Percentiles rank a stretch among this genome's conserved stretches.
These are phyloP conservation scores for Lichenothelia convexa DNA, from an alignment of 495 filamentous ascomycete species.

Conservation along the genomic window DNA sequence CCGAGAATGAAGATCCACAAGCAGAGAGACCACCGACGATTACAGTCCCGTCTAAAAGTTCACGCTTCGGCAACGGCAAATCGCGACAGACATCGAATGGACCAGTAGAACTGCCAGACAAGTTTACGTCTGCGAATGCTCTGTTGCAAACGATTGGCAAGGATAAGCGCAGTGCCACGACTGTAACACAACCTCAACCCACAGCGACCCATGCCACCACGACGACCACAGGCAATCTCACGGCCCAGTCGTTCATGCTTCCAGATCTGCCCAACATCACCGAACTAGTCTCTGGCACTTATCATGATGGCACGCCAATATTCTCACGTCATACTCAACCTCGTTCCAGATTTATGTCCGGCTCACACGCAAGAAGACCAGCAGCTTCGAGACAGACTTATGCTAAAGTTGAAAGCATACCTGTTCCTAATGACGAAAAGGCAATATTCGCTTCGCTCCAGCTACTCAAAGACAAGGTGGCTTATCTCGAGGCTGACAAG, in stretches of 20 bases:
- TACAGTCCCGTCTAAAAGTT: slow-evolving; percentile 29
- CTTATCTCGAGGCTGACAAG: slow-evolving; percentile 39
- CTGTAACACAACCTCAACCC: slow-evolving; percentile 3
- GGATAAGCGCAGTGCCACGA: too few relatives aligned
- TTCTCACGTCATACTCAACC: slow-evolving; percentile 33
- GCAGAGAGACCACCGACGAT: slow-evolving; percentile 32
- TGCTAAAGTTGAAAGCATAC: slow-evolving; percentile 37
- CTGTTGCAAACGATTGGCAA: too few relatives aligned
- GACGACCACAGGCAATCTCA: slow-evolving; percentile 2
- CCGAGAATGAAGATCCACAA: slow-evolving; percentile 13
- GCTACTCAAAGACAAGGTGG: slow-evolving; percentile 47
- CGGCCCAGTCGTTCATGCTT: slow-evolving; percentile 43
- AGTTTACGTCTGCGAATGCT: slow-evolving; percentile 5
- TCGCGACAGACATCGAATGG: slow-evolving; percentile 24
- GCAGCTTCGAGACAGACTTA: slow-evolving; percentile 15
- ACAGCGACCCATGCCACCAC: slow-evolving; percentile 11
- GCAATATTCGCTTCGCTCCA: slow-evolving; percentile 49
- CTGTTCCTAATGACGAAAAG: slow-evolving; percentile 50
- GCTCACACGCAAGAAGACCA: slow-evolving; percentile 4
- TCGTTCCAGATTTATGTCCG: slow-evolving; percentile 40
- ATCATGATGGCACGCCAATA: slow-evolving; percentile 46
- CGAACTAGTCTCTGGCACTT: slow-evolving; percentile 50
- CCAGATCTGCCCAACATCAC: slow-evolving; percentile 53
- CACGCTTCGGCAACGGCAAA: slow-evolving; percentile 36
- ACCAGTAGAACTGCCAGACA: slow-evolving; percentile 7